These are phyloP conservation scores for Tetrahymena thermophila DNA, from an alignment of 73 alveolate species.

Conservation along the genomic window DNA sequence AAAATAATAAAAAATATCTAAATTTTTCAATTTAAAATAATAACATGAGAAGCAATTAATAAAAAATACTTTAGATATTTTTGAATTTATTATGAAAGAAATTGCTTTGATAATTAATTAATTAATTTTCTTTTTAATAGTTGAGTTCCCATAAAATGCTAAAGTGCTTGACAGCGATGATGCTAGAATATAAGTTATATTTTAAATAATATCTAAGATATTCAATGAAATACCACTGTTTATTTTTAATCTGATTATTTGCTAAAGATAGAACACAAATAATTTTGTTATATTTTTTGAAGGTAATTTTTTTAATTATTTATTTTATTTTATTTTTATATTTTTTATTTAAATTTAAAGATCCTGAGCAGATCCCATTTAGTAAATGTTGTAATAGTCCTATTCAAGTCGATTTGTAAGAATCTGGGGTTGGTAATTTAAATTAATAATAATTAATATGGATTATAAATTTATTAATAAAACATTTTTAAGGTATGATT, in stretches of 20 bases:
- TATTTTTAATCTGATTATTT: neutral
- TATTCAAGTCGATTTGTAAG: neutral
- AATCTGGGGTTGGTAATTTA: neutral
- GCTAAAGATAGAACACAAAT: neutral
- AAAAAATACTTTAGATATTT: neutral
- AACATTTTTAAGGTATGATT: neutral
- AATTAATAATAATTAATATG: neutral
- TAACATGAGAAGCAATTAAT: no score
- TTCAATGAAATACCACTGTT: neutral
- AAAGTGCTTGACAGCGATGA: neutral
- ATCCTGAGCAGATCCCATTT: neutral
- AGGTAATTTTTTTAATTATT: neutral
- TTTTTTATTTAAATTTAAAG: neutral
- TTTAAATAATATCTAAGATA: neutral
- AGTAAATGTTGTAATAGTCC: neutral
- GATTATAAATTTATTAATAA: neutral
- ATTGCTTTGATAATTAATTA: no score
- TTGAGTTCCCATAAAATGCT: neutral
- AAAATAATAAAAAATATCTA: no score
- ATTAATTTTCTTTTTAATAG: neutral
- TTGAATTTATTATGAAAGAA: neutral
- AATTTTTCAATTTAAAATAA: no score
- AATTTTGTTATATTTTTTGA: neutral
- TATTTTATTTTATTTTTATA: neutral
- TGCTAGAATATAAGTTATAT: neutral